phyloP scores from a whole-genome alignment of 441 rosid species.

The Jatropha multifida region DNA sequence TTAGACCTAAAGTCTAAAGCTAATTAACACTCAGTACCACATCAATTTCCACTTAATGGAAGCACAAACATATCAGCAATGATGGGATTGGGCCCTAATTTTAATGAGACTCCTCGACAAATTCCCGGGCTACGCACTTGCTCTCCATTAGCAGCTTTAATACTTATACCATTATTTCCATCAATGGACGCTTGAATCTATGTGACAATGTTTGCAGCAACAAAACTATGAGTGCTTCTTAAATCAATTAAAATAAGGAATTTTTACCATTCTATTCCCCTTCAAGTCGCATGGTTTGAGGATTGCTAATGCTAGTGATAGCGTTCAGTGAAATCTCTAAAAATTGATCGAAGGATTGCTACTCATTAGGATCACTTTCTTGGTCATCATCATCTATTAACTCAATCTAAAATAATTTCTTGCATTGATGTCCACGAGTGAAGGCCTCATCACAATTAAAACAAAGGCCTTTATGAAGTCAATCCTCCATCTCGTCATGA shows the following conservation, averaged over 20 bases:
- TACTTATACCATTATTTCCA: not conserved
- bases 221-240: not conserved
- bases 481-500: no score
- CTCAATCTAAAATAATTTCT: not conserved
- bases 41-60: not conserved
- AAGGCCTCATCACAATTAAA: no score
- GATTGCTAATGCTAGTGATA: not conserved
- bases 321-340: not conserved
- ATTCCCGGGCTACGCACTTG: not conserved
- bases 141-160: not conserved
- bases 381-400: not conserved
- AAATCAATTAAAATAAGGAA: not conserved
- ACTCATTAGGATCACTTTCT: not conserved
- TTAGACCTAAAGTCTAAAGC: not conserved
- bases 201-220: not conserved
- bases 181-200: not conserved
- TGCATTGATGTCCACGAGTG: no score
- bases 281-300: not conserved
- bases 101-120: not conserved
- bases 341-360: not conserved
- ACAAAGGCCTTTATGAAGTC: no score
- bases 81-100: not conserved
- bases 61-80: not conserved
- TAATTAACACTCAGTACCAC: not conserved
- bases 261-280: not conserved